phyloP scores from a whole-genome alignment of 805 yeast genomes.

The Ogataea ramenticola region DNA sequence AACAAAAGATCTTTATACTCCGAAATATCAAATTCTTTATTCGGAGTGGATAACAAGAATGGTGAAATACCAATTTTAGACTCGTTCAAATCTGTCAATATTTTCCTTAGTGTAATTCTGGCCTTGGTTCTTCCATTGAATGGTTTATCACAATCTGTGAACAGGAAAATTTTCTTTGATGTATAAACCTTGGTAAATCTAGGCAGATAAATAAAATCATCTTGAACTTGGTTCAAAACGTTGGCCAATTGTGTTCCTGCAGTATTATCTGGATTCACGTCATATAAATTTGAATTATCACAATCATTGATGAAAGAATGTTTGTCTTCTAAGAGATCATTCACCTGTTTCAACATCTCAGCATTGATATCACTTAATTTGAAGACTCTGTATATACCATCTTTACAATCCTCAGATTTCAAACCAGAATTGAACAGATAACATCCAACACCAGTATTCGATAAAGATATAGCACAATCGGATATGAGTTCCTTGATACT shows the following conservation, averaged over 20 bases:
- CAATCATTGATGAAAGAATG: slow-evolving; percentile 2
- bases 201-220: slow-evolving; percentile 40
- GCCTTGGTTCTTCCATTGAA: slow-evolving; percentile 32
- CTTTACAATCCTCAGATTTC: slow-evolving; percentile 24
- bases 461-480: slow-evolving; percentile 55
- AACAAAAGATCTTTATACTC: slow-evolving; percentile 48
- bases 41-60: slow-evolving; percentile 40
- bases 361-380: slow-evolving; percentile 48
- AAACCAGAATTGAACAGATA: slow-evolving; percentile 46
- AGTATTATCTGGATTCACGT: slow-evolving; percentile 13
- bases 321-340: slow-evolving; percentile 42
- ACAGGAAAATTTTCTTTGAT: slow-evolving; percentile 54
- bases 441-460: slow-evolving; percentile 71
- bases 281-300: slow-evolving; percentile 9
- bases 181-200: slow-evolving; percentile 38
- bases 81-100: slow-evolving; percentile 54
- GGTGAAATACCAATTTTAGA: slow-evolving; percentile 52
- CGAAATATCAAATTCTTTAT: slow-evolving; percentile 34
- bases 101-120: slow-evolving; percentile 43
- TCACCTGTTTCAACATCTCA: slow-evolving; percentile 47
- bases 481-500: slow-evolving; percentile 57
- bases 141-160: slow-evolving; percentile 75
- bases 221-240: slow-evolving; percentile 45
- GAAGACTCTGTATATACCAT: slow-evolving; percentile 44
- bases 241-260: slow-evolving; percentile 29